A percentile compares a stretch with the other conserved stretches of the same genome.
Evolutionary conservation across 2,329 filamentous ascomycete genomes (phyloP).

Genomic region (Cytospora piceae): DNA sequence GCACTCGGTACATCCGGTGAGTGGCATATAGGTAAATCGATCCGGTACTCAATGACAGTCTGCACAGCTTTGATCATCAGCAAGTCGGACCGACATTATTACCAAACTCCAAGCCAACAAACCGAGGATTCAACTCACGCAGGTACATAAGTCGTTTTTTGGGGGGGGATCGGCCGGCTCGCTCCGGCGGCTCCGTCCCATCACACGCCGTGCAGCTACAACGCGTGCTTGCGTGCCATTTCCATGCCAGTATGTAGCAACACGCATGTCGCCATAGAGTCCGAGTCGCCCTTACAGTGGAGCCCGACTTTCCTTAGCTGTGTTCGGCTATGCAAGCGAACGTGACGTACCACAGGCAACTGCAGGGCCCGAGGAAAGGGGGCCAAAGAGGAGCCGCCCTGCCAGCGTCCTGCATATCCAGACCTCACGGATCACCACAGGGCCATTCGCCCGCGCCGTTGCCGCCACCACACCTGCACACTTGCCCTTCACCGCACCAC

Average conservation of each 20-base stretch:
- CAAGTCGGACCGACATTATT: background rate
- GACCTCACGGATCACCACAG: background rate
- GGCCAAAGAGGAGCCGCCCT: background rate
- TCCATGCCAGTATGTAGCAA: background rate
- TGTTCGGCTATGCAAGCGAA: background rate
- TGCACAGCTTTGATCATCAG: background rate
- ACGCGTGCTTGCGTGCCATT: background rate
- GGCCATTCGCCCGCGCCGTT: background rate
- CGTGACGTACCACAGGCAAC: background rate
- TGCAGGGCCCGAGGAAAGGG: slow-evolving; percentile 1
- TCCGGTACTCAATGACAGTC: background rate
- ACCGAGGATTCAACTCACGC: background rate
- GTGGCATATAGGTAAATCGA: background rate
- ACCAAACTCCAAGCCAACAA: background rate
- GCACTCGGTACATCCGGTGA: background rate
- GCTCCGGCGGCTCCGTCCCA: slow-evolving; percentile 9
- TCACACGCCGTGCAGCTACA: background rate
- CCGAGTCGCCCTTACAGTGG: background rate
- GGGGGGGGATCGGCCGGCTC: slow-evolving; percentile 1
- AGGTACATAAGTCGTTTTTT: no score
- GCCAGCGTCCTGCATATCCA: background rate
- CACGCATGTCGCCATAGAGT: background rate
- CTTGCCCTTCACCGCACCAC: background rate
- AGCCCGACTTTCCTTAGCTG: background rate
- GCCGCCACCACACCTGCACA: background rate